phyloP scores from a whole-genome alignment of 208 protist genomes.

The Crithidia expoeki region DNA sequence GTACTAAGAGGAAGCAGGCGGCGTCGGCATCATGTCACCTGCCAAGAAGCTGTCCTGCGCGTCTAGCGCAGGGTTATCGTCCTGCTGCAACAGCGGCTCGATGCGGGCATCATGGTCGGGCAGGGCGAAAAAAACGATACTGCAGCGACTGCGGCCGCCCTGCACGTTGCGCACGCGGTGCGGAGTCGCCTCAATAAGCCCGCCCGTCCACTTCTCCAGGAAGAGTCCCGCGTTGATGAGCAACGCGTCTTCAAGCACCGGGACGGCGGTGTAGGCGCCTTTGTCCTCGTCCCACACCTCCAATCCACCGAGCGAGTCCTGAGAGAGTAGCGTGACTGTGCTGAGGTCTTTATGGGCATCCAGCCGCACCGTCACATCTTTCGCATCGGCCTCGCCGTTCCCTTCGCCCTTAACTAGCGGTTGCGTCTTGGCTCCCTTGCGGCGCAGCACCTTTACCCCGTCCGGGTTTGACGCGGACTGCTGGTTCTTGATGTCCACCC shows the following conservation, averaged over 20 bases:
- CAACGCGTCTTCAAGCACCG: conserved; percentile 85
- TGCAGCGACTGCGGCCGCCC: conserved; percentile 71
- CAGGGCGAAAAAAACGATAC: conserved; percentile 86
- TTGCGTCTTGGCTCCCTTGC: conserved; percentile 66
- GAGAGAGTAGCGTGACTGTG: conserved; percentile 84
- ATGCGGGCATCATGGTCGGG: conserved; percentile 85
- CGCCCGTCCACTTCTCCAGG: conserved; percentile 88
- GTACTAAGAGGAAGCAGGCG: conserved; percentile 16
- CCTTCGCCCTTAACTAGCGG: conserved; percentile 37
- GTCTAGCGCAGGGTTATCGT: conserved; percentile 80
- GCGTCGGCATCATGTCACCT: conserved; percentile 80
- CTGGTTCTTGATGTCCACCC: conserved; percentile 54
- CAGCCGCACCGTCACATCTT: conserved; percentile 57
- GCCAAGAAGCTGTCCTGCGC: conserved; percentile 77
- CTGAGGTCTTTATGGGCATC: conserved; percentile 89
- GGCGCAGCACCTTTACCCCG: conserved; percentile 79
- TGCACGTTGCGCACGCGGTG: conserved; percentile 81
- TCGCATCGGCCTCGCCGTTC: conserved; percentile 5
- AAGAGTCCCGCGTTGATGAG: conserved; percentile 89
- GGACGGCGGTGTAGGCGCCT: conserved; percentile 63
- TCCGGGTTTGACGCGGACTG: conserved; percentile 65
- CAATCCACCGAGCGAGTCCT: conserved; percentile 82
- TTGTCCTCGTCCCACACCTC: conserved; percentile 85
- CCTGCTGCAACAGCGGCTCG: conserved; percentile 86
- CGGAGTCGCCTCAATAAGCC: conserved; percentile 82